Base-by-base conservation (phyloP, 139 green algal species). In the Chlamydomonas schloesseri region DNA sequence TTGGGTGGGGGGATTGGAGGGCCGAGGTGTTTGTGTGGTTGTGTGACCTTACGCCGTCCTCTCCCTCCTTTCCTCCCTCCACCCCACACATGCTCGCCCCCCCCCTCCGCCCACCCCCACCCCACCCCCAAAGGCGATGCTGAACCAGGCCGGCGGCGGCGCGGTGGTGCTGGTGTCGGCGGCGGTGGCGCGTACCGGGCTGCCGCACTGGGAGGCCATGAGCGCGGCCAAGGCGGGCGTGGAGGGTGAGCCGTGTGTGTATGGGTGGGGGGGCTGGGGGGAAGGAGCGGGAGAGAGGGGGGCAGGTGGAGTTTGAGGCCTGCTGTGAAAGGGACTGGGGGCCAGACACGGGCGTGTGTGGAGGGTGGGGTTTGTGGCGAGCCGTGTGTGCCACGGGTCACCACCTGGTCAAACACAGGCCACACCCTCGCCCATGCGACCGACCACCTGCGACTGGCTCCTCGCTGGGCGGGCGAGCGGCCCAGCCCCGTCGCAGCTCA, bases 191-290 rank as follows among this genome's bases (percentile, higher is more conserved):
- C 70, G 87, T 29, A 74, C 86, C 33, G 91, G 92, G 0, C n/a
- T 91, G 5, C 73, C 90, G 24, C 95, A 96, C 87, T 95, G 94
- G 55, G 94, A 96, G 37, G 93, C 90, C 29, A 94, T 96, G 71
- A 89, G 91, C 3, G 94, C 94, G 8, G 94, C 94, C 50, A 97
- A 97, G 92, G 94, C 88, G 26, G 94, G 84, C 28, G 89, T 96
- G 13, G 81, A 89, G 65, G 89, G 86, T 90, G 24, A 67, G 20
- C 18, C 8, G 21, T 23, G 60, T n/a, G 60, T 3, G 57, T 4
- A 4, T 28, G 20, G 57, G 57, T 9, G 57, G 57, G 57, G 28
- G 57, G 57, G 28, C 11, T 21, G 50, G 50, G 50, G 82, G 5
- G 88, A 37, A 24, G 29, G 20, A 18, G 24, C n/a, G 31, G 24